Evolutionary conservation across 345 rosid genomes (phyloP).

Genomic region (Leavenworthia alabamica): DNA sequence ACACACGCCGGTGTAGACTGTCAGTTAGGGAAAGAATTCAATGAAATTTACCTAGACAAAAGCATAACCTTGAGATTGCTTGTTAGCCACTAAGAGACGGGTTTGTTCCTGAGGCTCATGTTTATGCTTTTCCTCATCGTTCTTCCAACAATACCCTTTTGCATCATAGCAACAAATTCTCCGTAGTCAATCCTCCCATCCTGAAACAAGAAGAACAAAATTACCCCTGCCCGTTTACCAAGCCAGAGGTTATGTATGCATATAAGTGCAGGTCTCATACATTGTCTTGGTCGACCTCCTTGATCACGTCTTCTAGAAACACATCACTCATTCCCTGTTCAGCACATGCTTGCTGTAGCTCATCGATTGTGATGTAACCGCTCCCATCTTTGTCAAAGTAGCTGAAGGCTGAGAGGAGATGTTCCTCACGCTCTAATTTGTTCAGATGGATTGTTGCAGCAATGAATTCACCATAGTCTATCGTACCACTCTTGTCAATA

Average conservation of each 20-base stretch:
- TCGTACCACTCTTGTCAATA: slow-evolving; percentile 94
- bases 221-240: slow-evolving; percentile 6
- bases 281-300: slow-evolving; percentile 94
- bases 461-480: slow-evolving; percentile 90
- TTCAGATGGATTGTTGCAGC: slow-evolving; percentile 95
- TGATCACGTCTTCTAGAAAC: slow-evolving; percentile 81
- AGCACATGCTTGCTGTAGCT: slow-evolving; percentile 91
- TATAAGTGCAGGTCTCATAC: slow-evolving; percentile 42
- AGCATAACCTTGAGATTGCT: slow-evolving; percentile 13
- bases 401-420: slow-evolving; percentile 89
- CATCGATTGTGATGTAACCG: slow-evolving; percentile 91
- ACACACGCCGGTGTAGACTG: slow-evolving; percentile 2
- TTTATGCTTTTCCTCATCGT: slow-evolving; percentile 92
- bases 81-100: slow-evolving; percentile 5
- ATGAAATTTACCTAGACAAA: neutral
- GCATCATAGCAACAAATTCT: slow-evolving; percentile 99
- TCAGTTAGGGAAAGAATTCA: slow-evolving; percentile 12
- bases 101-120: slow-evolving; percentile 44
- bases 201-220: slow-evolving; percentile 34
- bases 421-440: slow-evolving; percentile 93
- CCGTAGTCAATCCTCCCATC: slow-evolving; percentile 96
- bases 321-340: slow-evolving; percentile 92
- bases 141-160: slow-evolving; percentile 86
- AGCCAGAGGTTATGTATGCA: neutral
- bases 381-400: slow-evolving; percentile 96